Evolutionary conservation across 805 yeast species (phyloP).

Genomic region (Candida pseudoglaebosa): DNA sequence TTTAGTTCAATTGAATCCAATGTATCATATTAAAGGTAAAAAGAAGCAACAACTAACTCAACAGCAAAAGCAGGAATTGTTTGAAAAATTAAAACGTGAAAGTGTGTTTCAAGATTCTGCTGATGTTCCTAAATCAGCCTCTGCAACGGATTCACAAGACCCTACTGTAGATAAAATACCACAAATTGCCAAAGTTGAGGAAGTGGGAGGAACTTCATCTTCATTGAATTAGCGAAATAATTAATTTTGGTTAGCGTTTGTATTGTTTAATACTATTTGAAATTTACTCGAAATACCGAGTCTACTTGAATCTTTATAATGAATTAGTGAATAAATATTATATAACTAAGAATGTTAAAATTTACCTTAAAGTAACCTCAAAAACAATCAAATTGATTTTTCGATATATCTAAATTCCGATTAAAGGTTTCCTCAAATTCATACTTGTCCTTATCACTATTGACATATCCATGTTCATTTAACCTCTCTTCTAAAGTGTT

Average conservation of each 20-base stretch:
- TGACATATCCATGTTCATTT: slow-evolving; percentile 8
- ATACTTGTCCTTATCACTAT: slow-evolving; percentile 15
- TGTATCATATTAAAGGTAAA: slow-evolving; percentile 32
- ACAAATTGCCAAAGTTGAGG: no score
- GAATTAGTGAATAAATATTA: no score
- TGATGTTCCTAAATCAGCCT: neutral
- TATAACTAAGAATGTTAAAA: no score
- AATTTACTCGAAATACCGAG: no score
- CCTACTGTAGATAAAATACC: neutral
- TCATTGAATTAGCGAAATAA: no score
- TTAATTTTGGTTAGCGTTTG: no score
- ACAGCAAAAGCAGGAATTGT: slow-evolving; percentile 52
- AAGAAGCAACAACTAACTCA: slow-evolving; percentile 44
- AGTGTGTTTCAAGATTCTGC: slow-evolving; percentile 8
- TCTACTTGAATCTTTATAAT: no score
- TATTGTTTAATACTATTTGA: no score
- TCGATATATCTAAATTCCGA: slow-evolving; percentile 23
- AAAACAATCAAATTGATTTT: slow-evolving; percentile 33
- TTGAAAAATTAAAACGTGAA: slow-evolving; percentile 25
- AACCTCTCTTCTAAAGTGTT: slow-evolving; percentile 24
- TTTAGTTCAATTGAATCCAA: slow-evolving; percentile 28
- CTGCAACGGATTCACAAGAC: neutral
- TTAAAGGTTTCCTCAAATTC: slow-evolving; percentile 28
- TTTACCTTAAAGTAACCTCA: no score
- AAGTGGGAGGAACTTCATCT: no score